These are phyloP conservation scores for Cystobasidium ongulense DNA, from an alignment of 768 basidiomycete species.

Conservation along the genomic window DNA sequence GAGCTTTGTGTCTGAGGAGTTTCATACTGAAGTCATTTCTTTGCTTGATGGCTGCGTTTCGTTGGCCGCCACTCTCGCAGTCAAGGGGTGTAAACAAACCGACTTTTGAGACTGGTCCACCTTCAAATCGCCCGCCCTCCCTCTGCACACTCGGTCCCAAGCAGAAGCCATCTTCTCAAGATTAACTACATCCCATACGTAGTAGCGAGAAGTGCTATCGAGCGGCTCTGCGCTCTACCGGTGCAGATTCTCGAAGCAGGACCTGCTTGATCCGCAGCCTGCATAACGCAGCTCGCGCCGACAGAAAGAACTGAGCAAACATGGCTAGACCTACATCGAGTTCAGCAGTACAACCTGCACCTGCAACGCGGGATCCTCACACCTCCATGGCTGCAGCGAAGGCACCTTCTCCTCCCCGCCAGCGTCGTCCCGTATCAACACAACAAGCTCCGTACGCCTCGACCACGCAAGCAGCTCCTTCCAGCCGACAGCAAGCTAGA, in stretches of 20 bases:
- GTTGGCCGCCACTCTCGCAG: neutral
- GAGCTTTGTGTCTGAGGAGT: neutral
- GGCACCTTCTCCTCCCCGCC: slow-evolving; percentile 15
- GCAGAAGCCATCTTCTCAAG: neutral
- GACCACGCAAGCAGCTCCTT: slow-evolving; percentile 3
- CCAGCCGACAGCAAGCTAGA: slow-evolving; percentile 18
- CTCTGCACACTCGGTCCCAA: neutral
- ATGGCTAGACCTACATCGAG: slow-evolving; percentile 24
- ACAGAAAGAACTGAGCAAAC: neutral
- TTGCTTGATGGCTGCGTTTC: neutral
- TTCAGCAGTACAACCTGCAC: neutral
- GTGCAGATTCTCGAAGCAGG: neutral
- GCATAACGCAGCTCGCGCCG: neutral
- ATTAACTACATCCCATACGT: neutral
- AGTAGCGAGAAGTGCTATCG: neutral
- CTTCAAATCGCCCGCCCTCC: neutral
- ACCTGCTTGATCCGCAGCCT: neutral
- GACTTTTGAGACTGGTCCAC: neutral
- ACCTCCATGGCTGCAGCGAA: neutral
- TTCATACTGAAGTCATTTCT: neutral
- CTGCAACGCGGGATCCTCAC: neutral
- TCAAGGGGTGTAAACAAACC: neutral
- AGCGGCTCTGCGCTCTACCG: neutral
- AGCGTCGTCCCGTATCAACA: slow-evolving; percentile 9
- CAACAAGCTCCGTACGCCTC: neutral